These are phyloP conservation scores for Entomortierella beljakovae DNA, from an alignment of 192 early-diverging fungal species.

Conservation along the genomic window DNA sequence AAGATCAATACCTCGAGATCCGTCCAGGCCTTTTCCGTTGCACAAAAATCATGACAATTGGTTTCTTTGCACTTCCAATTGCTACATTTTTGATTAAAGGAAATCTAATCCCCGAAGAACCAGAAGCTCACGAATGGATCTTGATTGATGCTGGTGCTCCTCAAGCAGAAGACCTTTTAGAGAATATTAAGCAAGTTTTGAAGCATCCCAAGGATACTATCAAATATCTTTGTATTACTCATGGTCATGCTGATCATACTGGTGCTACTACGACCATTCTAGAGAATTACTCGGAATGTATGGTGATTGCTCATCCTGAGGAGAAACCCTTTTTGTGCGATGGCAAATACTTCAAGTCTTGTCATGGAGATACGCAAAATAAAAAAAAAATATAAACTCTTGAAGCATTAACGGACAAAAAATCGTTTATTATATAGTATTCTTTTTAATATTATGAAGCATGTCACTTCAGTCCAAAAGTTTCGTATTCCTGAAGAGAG, in stretches of 20 bases:
- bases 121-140: slow-evolving; percentile 18
- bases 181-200: slow-evolving; percentile 11
- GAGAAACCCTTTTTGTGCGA: slow-evolving; percentile 40
- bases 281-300: slow-evolving; percentile 12
- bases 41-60: slow-evolving; percentile 14
- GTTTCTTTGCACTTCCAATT: slow-evolving; percentile 4
- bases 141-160: slow-evolving; percentile 34
- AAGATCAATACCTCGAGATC: slow-evolving; percentile 17
- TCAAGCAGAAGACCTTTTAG: slow-evolving; percentile 1
- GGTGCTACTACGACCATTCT: slow-evolving; percentile 15
- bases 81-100: slow-evolving; percentile 31
- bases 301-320: slow-evolving; percentile 9
- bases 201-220: slow-evolving; percentile 26
- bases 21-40: slow-evolving; percentile 27
- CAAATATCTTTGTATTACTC: slow-evolving; percentile 41
- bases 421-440: background rate
- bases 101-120: slow-evolving; percentile 1
- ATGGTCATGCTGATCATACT: slow-evolving; percentile 42
- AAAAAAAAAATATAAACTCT: too few species aligned
- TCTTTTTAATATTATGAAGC: slow-evolving; percentile 23
- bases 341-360: slow-evolving; percentile 15
- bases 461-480: background rate
- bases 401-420: too few species aligned
- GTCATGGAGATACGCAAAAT: slow-evolving; percentile 20
- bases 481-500: slow-evolving; percentile 16